These are phyloP conservation scores for Tylopilus sp. DNA, from an alignment of 768 basidiomycete species.

Conservation along the genomic window DNA sequence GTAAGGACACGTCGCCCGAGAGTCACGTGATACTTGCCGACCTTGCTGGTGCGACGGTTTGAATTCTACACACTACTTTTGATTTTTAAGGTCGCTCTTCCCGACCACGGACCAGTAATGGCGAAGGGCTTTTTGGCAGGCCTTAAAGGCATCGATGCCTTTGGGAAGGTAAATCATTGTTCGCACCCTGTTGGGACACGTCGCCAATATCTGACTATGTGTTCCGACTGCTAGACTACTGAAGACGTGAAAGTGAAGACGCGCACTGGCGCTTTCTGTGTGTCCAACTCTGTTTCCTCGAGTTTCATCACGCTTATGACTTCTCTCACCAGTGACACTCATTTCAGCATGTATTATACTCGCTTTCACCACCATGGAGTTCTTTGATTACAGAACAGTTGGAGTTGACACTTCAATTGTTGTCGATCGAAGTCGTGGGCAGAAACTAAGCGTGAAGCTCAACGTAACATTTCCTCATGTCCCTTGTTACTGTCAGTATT, in stretches of 20 bases:
- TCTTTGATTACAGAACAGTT: constrained; percentile 89
- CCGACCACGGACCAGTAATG: constrained; percentile 42
- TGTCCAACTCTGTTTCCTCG: constrained; percentile 29
- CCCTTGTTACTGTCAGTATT: constrained; percentile 88
- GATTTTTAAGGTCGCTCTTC: constrained; percentile 9
- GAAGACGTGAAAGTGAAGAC: constrained; percentile 99
- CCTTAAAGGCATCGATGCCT: constrained; percentile 94
- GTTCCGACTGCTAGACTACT: constrained; percentile 63
- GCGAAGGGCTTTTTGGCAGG: constrained; percentile 73
- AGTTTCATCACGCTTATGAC: constrained; percentile 6
- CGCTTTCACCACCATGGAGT: constrained; percentile 89
- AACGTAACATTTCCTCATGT: constrained; percentile 96
- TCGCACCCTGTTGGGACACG: constrained; percentile 3
- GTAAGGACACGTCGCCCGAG: constrained; percentile 24
- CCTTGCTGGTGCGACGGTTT: background rate
- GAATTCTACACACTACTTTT: background rate
- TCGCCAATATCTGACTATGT: constrained; percentile 8
- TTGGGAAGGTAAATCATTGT: constrained; percentile 79
- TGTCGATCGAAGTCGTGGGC: constrained; percentile 93
- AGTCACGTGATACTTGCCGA: constrained; percentile 32
- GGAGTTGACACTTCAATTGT: constrained; percentile 87
- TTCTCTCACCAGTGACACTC: constrained; percentile 68
- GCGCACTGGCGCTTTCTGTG: constrained; percentile 85
- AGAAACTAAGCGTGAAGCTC: constrained; percentile 87
- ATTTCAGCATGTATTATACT: constrained; percentile 90